Evolutionary conservation across 2,329 filamentous ascomycete species (phyloP), one percentile per base, ranked within the genome.

Genomic region (Coleophoma crateriformis): DNA sequence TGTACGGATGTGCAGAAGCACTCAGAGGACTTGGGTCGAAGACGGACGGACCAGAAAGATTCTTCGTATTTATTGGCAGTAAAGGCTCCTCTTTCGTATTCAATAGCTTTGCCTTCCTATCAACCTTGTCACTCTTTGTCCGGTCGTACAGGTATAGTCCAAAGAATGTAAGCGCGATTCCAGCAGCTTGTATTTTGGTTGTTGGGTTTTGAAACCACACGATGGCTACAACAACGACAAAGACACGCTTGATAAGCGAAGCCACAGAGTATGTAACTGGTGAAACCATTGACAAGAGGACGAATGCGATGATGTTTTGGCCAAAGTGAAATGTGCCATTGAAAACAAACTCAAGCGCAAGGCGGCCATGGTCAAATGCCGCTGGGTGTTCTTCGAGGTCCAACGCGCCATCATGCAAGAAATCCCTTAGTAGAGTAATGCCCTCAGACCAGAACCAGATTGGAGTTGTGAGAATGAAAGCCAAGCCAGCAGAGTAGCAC

Each of bases 211-310:
- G 87, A 70, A 97, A 99, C 94, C 94, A 99, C 58, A 97, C 72
- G 54, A 99, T 92, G 7, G 94, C 90, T 59, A 96, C 87, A 51
- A 94, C 81, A 60, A 99, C 96, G 62, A 99, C 92, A 64, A 96
- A 96, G 12, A 99, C 94, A 45, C 94, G 87, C 72, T 99, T 99
- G 69, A 99, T 94, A 54, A 99, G 75, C 50, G 88, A 95, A 34
- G 94, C 94, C 35, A 99, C 92, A 0, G 90, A 96, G 72, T 99
- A 99, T 0, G 94, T 97, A 35, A 99, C 94, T 0, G 94, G 94
- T 0, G 90, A 95, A 12, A 97, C 87, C 74, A 96, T 87, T 48
- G 90, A 96, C 7, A 99, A 75, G 6, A 99, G 77, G 19, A 96
- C 76, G 64, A 99, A 99, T 0, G 94, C 94, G 48, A 99, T 79